Base-by-base conservation (phyloP, 2,329 filamentous ascomycete genomes). In the Colletotrichum sp. region DNA sequence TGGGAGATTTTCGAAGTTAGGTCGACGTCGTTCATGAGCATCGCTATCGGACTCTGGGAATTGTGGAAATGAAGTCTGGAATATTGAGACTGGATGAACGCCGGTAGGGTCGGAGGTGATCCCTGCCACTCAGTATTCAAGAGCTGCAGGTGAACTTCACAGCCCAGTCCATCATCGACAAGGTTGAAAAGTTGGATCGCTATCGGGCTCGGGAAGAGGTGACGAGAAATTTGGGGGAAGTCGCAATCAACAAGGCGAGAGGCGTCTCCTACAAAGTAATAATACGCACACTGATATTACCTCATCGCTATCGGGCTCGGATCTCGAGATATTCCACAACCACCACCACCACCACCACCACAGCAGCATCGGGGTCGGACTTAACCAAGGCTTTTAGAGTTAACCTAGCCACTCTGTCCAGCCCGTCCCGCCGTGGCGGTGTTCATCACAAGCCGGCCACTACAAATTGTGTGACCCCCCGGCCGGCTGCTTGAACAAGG, bases 121-220 rank as follows among this genome's bases (percentile, higher is more conserved):
- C 38, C 38, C 18, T 47, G 18, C 38, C 18, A n/a, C 18, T 43
- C 5, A 4, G 2, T 4, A 3, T n/a, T 43, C 9, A n/a, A 1
- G 18, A n/a, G 6, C 18, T 6, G 9, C 3, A n/a, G 9, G 6
- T 47, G 9, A 47, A 0, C 9, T n/a, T n/a, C 38, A n/a, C 5
- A n/a, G 38, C 38, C 18, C 1, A 12, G 9, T 12, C 7, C 38
- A 4, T 47, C 38, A 47, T 47, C 1, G 0, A 0, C 2, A 12
- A 4, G 18, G 38, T n/a, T 47, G 18, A n/a, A 0, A 51, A 21
- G 43, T 51, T 51, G 43, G n/a, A 51, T 51, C 43, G 43, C 43
- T 51, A 51, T 51, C 11, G 43, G 43, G 43, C 43, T 51, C 43
- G 43, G n/a, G 43, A 51, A 21, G 12, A 47, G 11, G 43, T 47